Evolutionary conservation across 441 rosid species (phyloP).

Genomic region (Bocquillonia castaneifolia): DNA sequence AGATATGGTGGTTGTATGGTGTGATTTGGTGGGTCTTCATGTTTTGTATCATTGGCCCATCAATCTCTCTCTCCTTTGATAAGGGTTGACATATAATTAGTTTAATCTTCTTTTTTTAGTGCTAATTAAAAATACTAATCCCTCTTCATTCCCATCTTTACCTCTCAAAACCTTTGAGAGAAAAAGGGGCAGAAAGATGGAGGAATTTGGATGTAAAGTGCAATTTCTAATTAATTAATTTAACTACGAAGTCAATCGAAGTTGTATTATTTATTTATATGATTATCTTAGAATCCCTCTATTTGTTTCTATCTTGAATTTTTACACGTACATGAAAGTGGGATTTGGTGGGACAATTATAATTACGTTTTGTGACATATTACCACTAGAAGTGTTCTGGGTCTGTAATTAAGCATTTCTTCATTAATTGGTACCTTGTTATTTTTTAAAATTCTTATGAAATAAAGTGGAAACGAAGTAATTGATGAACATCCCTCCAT

Average conservation of each 20-base stretch:
- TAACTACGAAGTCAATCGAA: constrained; percentile 11
- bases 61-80: constrained; percentile 1
- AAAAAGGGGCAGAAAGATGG: constrained; percentile 1
- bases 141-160: background rate
- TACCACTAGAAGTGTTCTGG: background rate
- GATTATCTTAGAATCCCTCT: background rate
- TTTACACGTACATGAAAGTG: background rate
- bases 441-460: background rate
- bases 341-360: constrained; percentile 13
- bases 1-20: constrained; percentile 38
- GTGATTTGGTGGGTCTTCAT: constrained; percentile 47
- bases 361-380: no score
- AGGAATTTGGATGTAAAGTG: constrained; percentile 30
- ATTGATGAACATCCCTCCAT: background rate
- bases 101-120: constrained; percentile 15
- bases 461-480: background rate
- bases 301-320: background rate
- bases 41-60: constrained; percentile 42
- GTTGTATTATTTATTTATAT: constrained; percentile 1
- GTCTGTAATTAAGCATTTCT: background rate
- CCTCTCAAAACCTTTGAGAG: background rate
- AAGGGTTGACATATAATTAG: constrained; percentile 22
- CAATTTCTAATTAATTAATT: constrained; percentile 22
- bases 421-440: background rate
- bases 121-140: constrained; percentile 13